Conservation (phyloP, 106 monocot genomes). For the Amphibolis antarctica region DNA sequence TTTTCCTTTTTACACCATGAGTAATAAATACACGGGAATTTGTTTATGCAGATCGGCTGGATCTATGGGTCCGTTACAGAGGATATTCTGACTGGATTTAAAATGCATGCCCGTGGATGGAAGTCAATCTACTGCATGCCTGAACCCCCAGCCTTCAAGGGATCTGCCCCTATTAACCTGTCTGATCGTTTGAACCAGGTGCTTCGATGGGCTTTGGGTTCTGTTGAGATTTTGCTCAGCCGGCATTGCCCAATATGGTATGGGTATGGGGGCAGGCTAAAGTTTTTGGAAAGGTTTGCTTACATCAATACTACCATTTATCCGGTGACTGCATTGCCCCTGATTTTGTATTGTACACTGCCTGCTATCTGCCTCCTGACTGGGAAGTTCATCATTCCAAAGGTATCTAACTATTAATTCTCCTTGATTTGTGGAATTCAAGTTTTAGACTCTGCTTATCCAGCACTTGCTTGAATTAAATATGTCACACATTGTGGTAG, state of each 20-base stretch:
- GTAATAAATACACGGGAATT: not conserved
- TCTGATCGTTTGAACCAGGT: slow-evolving; percentile 68
- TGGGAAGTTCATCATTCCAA: slow-evolving; percentile 80
- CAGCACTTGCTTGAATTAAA: no score
- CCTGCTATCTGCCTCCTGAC: slow-evolving; percentile 73
- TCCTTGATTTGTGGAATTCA: not conserved
- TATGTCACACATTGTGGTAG: no score
- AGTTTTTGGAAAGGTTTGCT: slow-evolving; percentile 81
- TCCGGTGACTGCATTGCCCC: slow-evolving; percentile 65
- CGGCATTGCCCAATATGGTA: slow-evolving; percentile 83
- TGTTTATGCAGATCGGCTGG: slow-evolving; percentile 58
- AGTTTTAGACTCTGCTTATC: not conserved
- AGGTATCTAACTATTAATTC: slow-evolving; percentile 31
- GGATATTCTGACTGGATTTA: slow-evolving; percentile 63
- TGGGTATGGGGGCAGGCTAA: slow-evolving; percentile 71
- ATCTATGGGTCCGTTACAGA: slow-evolving; percentile 78
- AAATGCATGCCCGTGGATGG: slow-evolving; percentile 71
- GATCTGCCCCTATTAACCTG: slow-evolving; percentile 59
- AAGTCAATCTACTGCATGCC: slow-evolving; percentile 66
- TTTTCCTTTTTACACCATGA: not conserved
- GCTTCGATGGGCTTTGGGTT: slow-evolving; percentile 61
- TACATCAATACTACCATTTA: slow-evolving; percentile 92
- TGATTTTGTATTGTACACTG: slow-evolving; percentile 65
- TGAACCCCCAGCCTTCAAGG: slow-evolving; percentile 46
- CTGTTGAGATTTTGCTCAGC: slow-evolving; percentile 56